Conservation (phyloP, 139 green algal genomes). For the Chlamydomonas eustigma region DNA sequence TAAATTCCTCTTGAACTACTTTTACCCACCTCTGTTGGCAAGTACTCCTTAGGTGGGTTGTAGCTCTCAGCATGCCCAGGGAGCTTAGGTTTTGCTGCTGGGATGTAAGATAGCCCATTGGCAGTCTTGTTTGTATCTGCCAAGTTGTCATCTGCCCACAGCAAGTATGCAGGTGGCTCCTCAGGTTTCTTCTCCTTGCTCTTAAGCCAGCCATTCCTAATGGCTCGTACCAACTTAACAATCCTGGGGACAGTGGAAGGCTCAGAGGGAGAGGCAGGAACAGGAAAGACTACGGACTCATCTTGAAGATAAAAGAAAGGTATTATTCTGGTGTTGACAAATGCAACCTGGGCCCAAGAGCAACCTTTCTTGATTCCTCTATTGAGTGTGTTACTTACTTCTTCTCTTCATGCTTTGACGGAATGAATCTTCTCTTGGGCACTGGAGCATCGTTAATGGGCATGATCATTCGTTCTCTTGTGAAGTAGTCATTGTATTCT, state of each 20-base stretch:
- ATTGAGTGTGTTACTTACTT: conserved; percentile 53
- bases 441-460: conserved; percentile 80
- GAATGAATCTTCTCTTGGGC: conserved; percentile 94
- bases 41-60: conserved; percentile 93
- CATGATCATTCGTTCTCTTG: conserved; percentile 60
- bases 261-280: too few species aligned
- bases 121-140: conserved; percentile 54
- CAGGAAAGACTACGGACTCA: too few species aligned
- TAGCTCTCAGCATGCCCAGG: conserved; percentile 91
- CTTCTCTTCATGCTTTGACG: conserved; percentile 95
- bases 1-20: not conserved
- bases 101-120: conserved; percentile 83
- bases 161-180: conserved; percentile 68
- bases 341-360: too few species aligned
- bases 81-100: conserved; percentile 50
- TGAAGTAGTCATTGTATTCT: conserved; percentile 67
- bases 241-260: conserved; percentile 32
- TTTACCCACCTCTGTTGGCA: conserved; percentile 72
- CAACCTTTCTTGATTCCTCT: not conserved
- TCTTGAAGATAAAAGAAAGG: too few species aligned
- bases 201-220: conserved; percentile 73
- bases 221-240: conserved; percentile 70
- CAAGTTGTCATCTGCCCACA: conserved; percentile 87
- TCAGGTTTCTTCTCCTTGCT: conserved; percentile 25
- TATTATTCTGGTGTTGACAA: too few species aligned